Conservation (phyloP, 345 rosid species). For the Salix purpurea region DNA sequence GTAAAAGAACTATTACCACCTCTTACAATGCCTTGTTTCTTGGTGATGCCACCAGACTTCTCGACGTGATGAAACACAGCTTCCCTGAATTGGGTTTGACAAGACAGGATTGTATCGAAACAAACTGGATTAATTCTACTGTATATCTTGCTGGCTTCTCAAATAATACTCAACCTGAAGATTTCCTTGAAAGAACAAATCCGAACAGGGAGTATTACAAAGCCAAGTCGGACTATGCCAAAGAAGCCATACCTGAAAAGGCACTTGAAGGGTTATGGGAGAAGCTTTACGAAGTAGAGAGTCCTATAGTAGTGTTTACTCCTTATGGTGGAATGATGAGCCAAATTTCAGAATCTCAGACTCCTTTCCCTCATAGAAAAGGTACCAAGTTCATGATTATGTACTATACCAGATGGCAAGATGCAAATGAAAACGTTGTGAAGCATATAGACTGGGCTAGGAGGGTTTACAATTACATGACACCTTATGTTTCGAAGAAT, state of each 20-base stretch:
- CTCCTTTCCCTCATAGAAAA: slow-evolving; percentile 29
- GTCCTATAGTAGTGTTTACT: slow-evolving; percentile 47
- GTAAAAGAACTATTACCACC: slow-evolving; percentile 5
- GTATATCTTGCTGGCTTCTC: slow-evolving; percentile 14
- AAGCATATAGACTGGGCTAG: too few relatives aligned
- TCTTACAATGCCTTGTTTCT: slow-evolving; percentile 15
- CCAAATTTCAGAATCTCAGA: slow-evolving; percentile 33
- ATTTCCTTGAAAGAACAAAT: slow-evolving; percentile 20
- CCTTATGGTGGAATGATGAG: slow-evolving; percentile 19
- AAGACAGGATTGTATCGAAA: slow-evolving; percentile 21
- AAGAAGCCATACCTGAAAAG: slow-evolving; percentile 21
- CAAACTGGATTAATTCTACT: slow-evolving; percentile 25
- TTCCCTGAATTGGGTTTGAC: slow-evolving; percentile 23
- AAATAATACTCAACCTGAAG: slow-evolving; percentile 12
- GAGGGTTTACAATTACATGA: too few relatives aligned
- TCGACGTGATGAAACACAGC: slow-evolving; percentile 10
- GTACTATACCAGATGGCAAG: background rate
- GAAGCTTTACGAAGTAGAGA: slow-evolving; percentile 39
- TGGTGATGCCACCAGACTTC: slow-evolving; percentile 13
- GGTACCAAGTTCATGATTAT: slow-evolving; percentile 23
- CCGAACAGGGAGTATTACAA: slow-evolving; percentile 21
- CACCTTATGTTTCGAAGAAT: background rate
- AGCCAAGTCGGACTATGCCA: slow-evolving; percentile 33
- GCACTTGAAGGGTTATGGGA: slow-evolving; percentile 25
- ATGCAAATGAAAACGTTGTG: too few relatives aligned